phyloP scores from a whole-genome alignment of 2,329 filamentous ascomycete genomes.

The Cladosporium oxysporum region DNA sequence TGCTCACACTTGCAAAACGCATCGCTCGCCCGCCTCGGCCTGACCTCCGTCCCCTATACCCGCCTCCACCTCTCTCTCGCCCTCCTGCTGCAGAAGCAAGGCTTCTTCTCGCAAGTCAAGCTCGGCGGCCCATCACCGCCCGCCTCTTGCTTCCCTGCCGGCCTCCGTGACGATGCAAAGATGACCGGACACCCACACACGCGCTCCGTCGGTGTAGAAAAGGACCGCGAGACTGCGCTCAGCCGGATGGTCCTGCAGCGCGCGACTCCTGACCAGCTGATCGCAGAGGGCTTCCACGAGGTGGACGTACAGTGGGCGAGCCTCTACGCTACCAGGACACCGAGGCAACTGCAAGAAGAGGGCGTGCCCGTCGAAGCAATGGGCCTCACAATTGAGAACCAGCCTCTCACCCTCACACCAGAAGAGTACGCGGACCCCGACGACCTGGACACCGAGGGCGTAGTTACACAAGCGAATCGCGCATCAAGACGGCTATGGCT shows the following conservation, averaged over 20 bases:
- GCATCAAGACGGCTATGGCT: slow-evolving; percentile 79
- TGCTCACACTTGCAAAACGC: slow-evolving; percentile 93
- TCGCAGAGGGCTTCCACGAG: slow-evolving; percentile 30
- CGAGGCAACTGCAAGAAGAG: slow-evolving; percentile 30
- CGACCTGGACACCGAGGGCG: slow-evolving; percentile 33
- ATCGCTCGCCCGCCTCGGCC: slow-evolving; percentile 75
- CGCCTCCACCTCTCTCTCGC: slow-evolving; percentile 77
- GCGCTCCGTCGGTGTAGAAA: slow-evolving; percentile 10
- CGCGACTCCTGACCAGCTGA: slow-evolving; percentile 27
- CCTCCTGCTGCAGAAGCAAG: slow-evolving; percentile 77
- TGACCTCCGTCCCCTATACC: slow-evolving; percentile 79
- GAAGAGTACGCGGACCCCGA: slow-evolving; percentile 31
- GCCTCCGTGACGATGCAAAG: slow-evolving; percentile 32
- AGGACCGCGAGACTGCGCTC: slow-evolving; percentile 32
- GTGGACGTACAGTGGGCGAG: slow-evolving; percentile 21
- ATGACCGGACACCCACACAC: slow-evolving; percentile 32
- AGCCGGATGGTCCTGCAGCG: slow-evolving; percentile 29
- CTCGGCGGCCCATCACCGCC: slow-evolving; percentile 67
- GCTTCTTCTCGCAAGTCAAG: slow-evolving; percentile 78
- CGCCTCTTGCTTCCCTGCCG: slow-evolving; percentile 35
- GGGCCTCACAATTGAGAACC: slow-evolving; percentile 33
- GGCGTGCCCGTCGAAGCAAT: slow-evolving; percentile 35
- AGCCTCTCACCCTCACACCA: slow-evolving; percentile 31
- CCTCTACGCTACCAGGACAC: slow-evolving; percentile 16
- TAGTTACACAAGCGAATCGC: slow-evolving; percentile 58